Percentiles rank a stretch among this genome's conserved stretches.
Conservation (phyloP, 2,329 filamentous ascomycete species). For the Nemania diffusa region DNA sequence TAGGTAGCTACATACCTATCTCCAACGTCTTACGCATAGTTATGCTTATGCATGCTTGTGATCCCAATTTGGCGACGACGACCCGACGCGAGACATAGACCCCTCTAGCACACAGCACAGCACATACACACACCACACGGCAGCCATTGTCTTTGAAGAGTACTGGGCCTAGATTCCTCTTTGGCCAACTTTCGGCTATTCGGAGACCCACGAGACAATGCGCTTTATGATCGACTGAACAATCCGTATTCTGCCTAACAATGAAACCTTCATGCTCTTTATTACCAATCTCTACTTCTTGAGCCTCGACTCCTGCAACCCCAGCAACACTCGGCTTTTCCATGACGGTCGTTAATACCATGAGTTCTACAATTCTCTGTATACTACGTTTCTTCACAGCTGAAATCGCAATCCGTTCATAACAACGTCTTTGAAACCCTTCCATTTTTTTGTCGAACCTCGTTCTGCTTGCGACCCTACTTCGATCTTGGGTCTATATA, state of each 20-base stretch:
- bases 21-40: not conserved
- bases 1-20: not conserved
- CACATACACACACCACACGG: too few relatives aligned
- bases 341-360: constrained; percentile 25
- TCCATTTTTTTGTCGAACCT: constrained; percentile 3
- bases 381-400: constrained; percentile 13
- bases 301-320: constrained; percentile 20
- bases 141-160: constrained; percentile 6
- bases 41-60: constrained; percentile 4
- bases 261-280: constrained; percentile 37
- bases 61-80: constrained; percentile 18
- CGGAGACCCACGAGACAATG: constrained; percentile 36
- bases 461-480: not conserved
- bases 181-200: constrained; percentile 25
- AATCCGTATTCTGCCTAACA: constrained; percentile 41
- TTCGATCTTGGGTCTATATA: constrained; percentile 4
- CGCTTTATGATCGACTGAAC: constrained; percentile 40
- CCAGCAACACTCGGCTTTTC: constrained; percentile 14
- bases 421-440: constrained; percentile 17
- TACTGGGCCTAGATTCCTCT: constrained; percentile 15
- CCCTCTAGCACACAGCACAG: not conserved
- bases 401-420: constrained; percentile 1
- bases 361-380: constrained; percentile 26
- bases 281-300: constrained; percentile 39
- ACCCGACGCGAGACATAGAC: constrained; percentile 11